Base-by-base conservation (phyloP, 176 grass and related monocot genomes). In the Lolium rigidum region DNA sequence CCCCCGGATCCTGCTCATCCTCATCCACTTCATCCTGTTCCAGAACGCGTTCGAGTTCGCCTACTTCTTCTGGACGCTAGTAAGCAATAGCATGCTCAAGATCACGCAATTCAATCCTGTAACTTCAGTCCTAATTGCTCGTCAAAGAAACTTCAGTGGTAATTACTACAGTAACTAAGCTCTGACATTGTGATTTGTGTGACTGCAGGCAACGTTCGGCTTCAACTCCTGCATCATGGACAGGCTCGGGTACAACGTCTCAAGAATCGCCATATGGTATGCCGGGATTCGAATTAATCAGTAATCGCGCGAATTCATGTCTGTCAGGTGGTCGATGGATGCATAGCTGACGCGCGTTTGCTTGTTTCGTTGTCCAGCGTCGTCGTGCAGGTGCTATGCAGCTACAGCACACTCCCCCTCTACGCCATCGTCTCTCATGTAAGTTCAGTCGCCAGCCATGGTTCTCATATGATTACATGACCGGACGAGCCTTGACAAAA, bases 21-120 rank as follows among this genome's bases (percentile, higher is more conserved):
- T 98, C 79, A 86, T 95, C 67, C 93, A 95, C 78, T 98, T 98
- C 81, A 92, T 98, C 89, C 88, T 98, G 18, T 98, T 98, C 78
- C 89, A 95, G 79, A 98, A 95, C 28, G 91, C 93, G 0, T 93
- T 92, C 46, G 93, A 95, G 86, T 86, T 98, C 24, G 89, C 93
- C 10, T 95, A 81, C 60, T 98, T 95, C 88, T 76, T 95, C 83
- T 98, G 93, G 93, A 83, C 94, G 46, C 55, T 90, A 8, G 93
- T 92, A 84, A 87, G 83, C n/a, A n/a, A n/a, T n/a, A n/a, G n/a
- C 44, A 37, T 47, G 46, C 46, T 35, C 31, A 35, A 35, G 31
- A 35, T 35, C 31, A 35, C 31, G 31, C 31, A 35, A 35, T 35
- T 35, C 31, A 35, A 35, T 35, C 31, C 31, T 35, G 31, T 35